Base-by-base conservation (phyloP, 805 yeast species). In the Pichia insulana region DNA sequence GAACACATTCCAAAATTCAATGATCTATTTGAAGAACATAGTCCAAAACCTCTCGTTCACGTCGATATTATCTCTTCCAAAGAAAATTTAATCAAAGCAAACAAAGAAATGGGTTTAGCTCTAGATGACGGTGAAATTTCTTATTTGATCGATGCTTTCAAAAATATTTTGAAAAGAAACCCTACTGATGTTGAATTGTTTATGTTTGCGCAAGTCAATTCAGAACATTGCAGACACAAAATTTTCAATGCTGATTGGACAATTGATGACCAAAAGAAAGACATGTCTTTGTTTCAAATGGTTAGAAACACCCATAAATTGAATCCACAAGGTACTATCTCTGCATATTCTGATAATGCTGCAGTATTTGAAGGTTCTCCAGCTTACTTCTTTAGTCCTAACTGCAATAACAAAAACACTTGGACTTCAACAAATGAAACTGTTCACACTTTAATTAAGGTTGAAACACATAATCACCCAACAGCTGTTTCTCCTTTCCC, bases 401-500 rank as follows among this genome's bases (percentile, higher is more conserved):
- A 87, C 58, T 68, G 78, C 49, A 63, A 69, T 38, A 69, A 85
- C 34, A 50, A 49, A 17, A 76, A 82, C 54, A 73, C 71, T 53
- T 92, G 97, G 95, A 64, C 67, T 32, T 71, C 90, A 17, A 73
- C 67, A 45, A 73, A 73, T 50, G 99, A 92, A 67, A 69, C 68
- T 38, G 94, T 90, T 17, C 92, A 89, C 50, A 86, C 94, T 57
- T 69, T 92, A 52, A 85, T 89, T 58, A 92, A 92, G 63, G 98
- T 92, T 40, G 99, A 92, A 67, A 92, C 99, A 20, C 99, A 92
- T 64, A 92, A 92, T 68, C 99, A 92, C 64, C 99, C 99, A 42
- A 92, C 99, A 20, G 98, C 98, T 1, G 97, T 92, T 5, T 90
- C 97, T 19, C 99, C 99, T 33, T 92, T 87, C 67, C 89, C 98